Evolutionary conservation across 2,329 filamentous ascomycete species (phyloP), one percentile per base, ranked within the genome.

Genomic region (Penicillium sp.): DNA sequence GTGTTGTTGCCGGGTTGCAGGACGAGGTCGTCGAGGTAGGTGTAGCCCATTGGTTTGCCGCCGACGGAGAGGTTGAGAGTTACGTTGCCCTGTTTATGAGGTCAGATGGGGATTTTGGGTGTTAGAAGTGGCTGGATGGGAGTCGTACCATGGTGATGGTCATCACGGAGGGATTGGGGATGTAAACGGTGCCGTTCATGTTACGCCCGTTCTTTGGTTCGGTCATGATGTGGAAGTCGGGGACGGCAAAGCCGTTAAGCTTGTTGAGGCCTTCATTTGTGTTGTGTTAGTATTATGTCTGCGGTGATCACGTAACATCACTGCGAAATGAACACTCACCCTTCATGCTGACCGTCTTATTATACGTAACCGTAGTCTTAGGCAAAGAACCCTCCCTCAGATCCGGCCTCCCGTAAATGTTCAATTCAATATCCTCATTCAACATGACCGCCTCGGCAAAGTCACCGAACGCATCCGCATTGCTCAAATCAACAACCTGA

Each of bases 121-220:
- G 28, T 30, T 22, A 13, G 25, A 6, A 6, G 33, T 35, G 30
- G 30, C 2, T 37, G 10, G 35, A 37, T 14, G 2, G 35, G 16
- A 35, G 19, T 28, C 63, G 51, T 73, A 79, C 78, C 79, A 88
- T 78, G 46, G 77, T 74, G 58, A 87, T 74, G 4, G 81, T 85
- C 74, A 87, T 76, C 57, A 85, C 78, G 2, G 84, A 84, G 0
- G 85, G 85, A 70, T 88, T 89, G 61, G 85, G 85, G 53, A 89
- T 85, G 62, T 72, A 77, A 51, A 85, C 82, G 13, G 75, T 80
- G 66, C 84, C 86, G 25, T 80, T 70, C 67, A 86, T 78, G 71
- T 87, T 88, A 59, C 80, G 79, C 49, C 80, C 81, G 63, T 84
- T 80, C 28, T 73, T 59, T 1, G 71, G 59, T 35, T 71, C 73